Evolutionary conservation across 78 protist genomes (phyloP), one percentile per base, ranked within the genome.

Genomic region (Andalucia godoyi): DNA sequence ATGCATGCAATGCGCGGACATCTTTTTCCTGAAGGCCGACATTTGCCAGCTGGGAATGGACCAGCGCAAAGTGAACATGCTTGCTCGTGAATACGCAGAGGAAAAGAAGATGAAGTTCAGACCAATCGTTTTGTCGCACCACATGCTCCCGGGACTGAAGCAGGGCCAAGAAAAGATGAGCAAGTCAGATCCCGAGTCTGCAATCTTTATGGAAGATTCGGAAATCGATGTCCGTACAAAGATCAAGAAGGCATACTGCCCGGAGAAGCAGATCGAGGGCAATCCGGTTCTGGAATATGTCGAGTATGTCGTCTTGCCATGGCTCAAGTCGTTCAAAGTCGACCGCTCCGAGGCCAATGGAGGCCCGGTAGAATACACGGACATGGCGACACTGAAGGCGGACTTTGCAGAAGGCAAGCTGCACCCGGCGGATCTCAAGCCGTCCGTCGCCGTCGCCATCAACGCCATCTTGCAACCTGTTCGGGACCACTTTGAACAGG

Each of bases 41-140:
- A 81, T 95, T 57, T 95, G 99, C 69, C 99, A 95, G 70, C 70
- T 95, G n/a, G 99, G 99, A n/a, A 68, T 91, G 64, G 99, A 95
- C 66, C 99, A 95, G 81, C 76, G 98, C 50, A 95, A 95, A 60
- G 98, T 94, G 18, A 95, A 93, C 81, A 89, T 93, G 95, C 87
- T 95, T 49, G 99, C 99, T 5, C 51, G 96, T 0, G 99, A 93
- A 45, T 95, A 95, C 83, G 88, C 94, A 79, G 91, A 78, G 38
- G 21, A 47, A 39, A 53, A 52, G 21, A 70, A 70, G 72, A 70
- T 64, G 46, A 83, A 84, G 73, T 47, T 55, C 75, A 95, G 88
- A 73, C 99, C 99, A 23, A 62, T 95, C 78, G 89, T 92, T 68
- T 75, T 93, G 18, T 93, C 97, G 29, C 95, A 93, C 63, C 98